Evolutionary conservation across 1,284 basidiomycete species (phyloP).

Genomic region (Trametes pubescens): DNA sequence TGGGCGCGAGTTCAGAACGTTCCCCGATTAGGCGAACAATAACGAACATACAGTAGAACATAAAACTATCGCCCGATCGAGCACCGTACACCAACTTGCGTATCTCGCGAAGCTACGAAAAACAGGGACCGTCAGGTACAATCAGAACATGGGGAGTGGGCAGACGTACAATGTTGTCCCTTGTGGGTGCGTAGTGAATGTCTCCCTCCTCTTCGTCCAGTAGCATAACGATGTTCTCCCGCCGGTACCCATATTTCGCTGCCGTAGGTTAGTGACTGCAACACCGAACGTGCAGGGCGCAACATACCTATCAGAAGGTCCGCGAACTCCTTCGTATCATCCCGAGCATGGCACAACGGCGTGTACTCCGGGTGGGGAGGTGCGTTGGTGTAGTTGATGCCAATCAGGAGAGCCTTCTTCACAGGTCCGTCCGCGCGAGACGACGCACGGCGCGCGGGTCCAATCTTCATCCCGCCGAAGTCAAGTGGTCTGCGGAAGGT

Average conservation of each 20-base stretch:
- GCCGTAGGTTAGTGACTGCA: neutral
- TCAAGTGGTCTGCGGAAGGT: neutral
- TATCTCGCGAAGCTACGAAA: constrained; percentile 21
- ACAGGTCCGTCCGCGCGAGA: constrained; percentile 7
- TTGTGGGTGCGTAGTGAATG: constrained; percentile 11
- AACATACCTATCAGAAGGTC: constrained; percentile 26
- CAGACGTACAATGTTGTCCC: constrained; percentile 19
- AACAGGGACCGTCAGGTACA: constrained; percentile 14
- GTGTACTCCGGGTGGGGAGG: constrained; percentile 4
- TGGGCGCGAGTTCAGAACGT: neutral
- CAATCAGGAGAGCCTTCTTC: constrained; percentile 31
- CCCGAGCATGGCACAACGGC: constrained; percentile 15
- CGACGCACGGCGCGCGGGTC: constrained; percentile 7
- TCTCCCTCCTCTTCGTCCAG: constrained; percentile 21
- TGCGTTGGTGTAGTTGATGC: constrained; percentile 26
- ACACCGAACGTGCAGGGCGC: neutral
- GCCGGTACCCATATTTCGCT: constrained; percentile 21
- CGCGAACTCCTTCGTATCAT: constrained; percentile 22
- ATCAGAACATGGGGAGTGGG: neutral
- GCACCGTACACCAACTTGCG: constrained; percentile 21
- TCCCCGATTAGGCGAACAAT: neutral
- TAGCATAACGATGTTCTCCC: constrained; percentile 25
- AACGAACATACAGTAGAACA: constrained; percentile 30
- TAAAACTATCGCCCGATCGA: constrained; percentile 26
- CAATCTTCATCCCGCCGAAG: constrained; percentile 10